Base-by-base conservation (phyloP, 805 yeast species). In the Scheffersomyces coipomensis region DNA sequence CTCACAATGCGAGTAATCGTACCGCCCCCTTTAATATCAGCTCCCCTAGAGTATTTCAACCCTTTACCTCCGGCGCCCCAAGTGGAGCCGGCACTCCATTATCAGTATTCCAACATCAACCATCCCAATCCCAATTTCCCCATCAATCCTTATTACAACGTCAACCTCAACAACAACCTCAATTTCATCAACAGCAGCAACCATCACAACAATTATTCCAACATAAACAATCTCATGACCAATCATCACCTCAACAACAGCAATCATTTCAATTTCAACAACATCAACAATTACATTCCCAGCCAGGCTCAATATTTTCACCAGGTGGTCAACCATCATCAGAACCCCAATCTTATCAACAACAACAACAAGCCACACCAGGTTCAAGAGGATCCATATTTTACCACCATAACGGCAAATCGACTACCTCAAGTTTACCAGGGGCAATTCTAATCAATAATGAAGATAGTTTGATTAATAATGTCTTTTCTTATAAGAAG, bases 361-460 rank as follows among this genome's bases (percentile, higher is more conserved):
- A n/a, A n/a, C n/a, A 13, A n/a, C 30, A 15, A 27, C 13, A 7
- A 10, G 13, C 12, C 5, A 8, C 29, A 25, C 5, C 29, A 5
- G n/a, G 7, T 15, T 13, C 18, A 13, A 18, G 30, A 13, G 30
- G 30, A 27, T 13, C n/a, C n/a, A 27, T 15, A 7, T 13, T 27
- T 11, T 10, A 9, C 5, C n/a, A 10, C 8, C 8, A 24, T 10
- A 7, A n/a, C 12, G 13, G 8, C 15, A 33, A 16, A 11, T 7
- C 35, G n/a, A 5, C 18, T 11, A 8, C 30, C 7, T 13, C 13
- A 16, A 12, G 30, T 12, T 32, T 36, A 15, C 51, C 49, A 6
- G 43, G 44, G 9, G 45, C 47, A 6, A 34, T 38, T 6, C 2
- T 16, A 6, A 3, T 18, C 11, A 17, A 1, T 7, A 19, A 22